These are phyloP conservation scores for Suillus cothurnatus DNA, from an alignment of 768 basidiomycete genomes.

Conservation along the genomic window DNA sequence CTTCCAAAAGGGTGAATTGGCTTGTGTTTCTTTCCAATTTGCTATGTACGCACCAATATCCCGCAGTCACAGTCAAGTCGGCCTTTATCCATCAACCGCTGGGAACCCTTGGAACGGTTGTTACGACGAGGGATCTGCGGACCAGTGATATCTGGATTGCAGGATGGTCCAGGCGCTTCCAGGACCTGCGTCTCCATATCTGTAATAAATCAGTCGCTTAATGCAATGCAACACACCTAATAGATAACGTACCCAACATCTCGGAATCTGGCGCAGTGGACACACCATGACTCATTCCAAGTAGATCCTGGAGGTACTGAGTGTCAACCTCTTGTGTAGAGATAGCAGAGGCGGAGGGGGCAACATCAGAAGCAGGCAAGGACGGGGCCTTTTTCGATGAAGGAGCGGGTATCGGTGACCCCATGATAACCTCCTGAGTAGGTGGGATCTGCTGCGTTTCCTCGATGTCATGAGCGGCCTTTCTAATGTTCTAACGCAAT, in stretches of 20 bases:
- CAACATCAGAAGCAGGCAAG: constrained; percentile 31
- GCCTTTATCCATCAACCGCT: constrained; percentile 33
- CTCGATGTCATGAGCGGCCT: constrained; percentile 37
- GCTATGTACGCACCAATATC: constrained; percentile 44
- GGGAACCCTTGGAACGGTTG: constrained; percentile 14
- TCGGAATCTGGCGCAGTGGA: constrained; percentile 38
- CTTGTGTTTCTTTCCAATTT: not conserved
- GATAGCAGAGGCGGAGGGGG: constrained; percentile 18
- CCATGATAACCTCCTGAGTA: constrained; percentile 33
- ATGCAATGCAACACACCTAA: not conserved
- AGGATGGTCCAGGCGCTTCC: constrained; percentile 9
- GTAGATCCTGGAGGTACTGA: constrained; percentile 38
- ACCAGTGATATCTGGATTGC: constrained; percentile 9
- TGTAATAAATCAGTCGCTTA: constrained; percentile 12
- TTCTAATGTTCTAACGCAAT: constrained; percentile 16
- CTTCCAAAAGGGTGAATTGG: constrained; percentile 32
- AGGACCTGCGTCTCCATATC: constrained; percentile 37
- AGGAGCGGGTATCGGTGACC: constrained; percentile 24
- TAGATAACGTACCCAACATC: constrained; percentile 45
- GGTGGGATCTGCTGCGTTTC: constrained; percentile 52
- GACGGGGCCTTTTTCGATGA: constrained; percentile 17
- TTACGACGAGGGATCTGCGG: constrained; percentile 1
- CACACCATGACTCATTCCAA: constrained; percentile 18
- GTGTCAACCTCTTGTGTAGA: constrained; percentile 40
- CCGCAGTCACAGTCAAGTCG: constrained; percentile 72